These are phyloP conservation scores for Geranium rotundifolium DNA, from an alignment of 345 rosid species.

Conservation along the genomic window DNA sequence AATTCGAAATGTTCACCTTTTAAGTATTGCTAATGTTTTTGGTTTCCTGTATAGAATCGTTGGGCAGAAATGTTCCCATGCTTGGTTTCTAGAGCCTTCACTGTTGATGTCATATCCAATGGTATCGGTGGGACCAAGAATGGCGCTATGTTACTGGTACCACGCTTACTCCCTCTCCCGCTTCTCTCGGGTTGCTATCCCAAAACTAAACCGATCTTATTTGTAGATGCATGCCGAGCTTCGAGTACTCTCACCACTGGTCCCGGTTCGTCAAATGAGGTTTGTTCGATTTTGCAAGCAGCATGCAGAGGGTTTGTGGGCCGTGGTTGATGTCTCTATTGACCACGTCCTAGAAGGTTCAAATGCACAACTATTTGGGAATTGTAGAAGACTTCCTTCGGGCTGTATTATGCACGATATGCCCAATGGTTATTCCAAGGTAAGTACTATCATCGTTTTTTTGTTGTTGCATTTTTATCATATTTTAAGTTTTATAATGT, in stretches of 20 bases:
- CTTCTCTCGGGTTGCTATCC: not conserved
- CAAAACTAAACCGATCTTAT: not conserved
- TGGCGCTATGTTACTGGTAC: conserved; percentile 57
- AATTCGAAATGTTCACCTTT: too few species aligned
- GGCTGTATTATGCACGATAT: conserved; percentile 67
- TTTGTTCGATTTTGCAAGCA: conserved; percentile 73
- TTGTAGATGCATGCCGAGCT: conserved; percentile 57
- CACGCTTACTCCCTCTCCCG: conserved; percentile 5
- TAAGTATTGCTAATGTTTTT: not conserved
- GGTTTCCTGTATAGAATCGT: conserved; percentile 28
- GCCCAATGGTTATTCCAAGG: conserved; percentile 59
- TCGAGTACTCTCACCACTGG: conserved; percentile 61
- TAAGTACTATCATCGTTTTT: conserved; percentile 11
- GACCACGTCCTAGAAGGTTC: conserved; percentile 28
- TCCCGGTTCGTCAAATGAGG: conserved; percentile 39
- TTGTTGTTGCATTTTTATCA: too few species aligned
- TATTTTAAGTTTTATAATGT: too few species aligned
- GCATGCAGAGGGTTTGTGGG: conserved; percentile 55
- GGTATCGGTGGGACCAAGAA: conserved; percentile 36
- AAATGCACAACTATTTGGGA: conserved; percentile 9
- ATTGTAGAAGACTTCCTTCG: conserved; percentile 57
- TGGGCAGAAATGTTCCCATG: conserved; percentile 60
- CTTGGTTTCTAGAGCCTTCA: conserved; percentile 37
- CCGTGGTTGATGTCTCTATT: conserved; percentile 59
- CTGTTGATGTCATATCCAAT: conserved; percentile 31